These are phyloP conservation scores for Cordyceps pruinosa DNA, from an alignment of 2,329 filamentous ascomycete genomes.

Conservation along the genomic window DNA sequence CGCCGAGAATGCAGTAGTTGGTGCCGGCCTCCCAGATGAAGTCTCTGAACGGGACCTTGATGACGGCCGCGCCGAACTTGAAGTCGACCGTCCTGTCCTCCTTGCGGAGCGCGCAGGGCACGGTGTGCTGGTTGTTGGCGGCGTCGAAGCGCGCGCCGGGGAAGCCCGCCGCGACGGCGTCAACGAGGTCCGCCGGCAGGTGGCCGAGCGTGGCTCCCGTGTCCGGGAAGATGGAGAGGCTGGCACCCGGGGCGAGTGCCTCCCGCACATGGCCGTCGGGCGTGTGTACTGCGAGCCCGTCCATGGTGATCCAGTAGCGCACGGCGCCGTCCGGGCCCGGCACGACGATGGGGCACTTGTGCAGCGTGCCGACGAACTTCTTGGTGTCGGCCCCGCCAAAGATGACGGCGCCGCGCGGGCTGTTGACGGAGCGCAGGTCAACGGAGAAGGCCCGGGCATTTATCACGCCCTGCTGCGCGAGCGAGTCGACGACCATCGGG, in stretches of 20 bases:
- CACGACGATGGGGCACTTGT: conserved; percentile 54
- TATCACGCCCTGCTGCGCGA: conserved; percentile 45
- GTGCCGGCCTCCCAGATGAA: conserved; percentile 33
- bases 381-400: conserved; percentile 61
- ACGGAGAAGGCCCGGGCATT: conserved; percentile 57
- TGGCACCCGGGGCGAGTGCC: conserved; percentile 26
- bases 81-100: conserved; percentile 41
- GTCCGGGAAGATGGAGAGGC: conserved; percentile 60
- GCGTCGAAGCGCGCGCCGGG: conserved; percentile 31
- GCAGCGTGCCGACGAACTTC: conserved; percentile 55
- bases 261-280: conserved; percentile 20
- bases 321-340: conserved; percentile 48
- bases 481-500: conserved; percentile 45
- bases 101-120: conserved; percentile 37
- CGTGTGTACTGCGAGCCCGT: conserved; percentile 35
- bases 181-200: conserved; percentile 50
- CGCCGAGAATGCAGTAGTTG: conserved; percentile 2
- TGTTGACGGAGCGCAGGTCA: conserved; percentile 55
- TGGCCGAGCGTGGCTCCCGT: conserved; percentile 64
- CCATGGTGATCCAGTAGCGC: conserved; percentile 46
- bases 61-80: conserved; percentile 39
- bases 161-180: conserved; percentile 43
- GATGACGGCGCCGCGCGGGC: conserved; percentile 55
- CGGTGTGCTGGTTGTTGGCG: conserved; percentile 37
- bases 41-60: conserved; percentile 44